Conservation (phyloP, 495 filamentous ascomycete species). For the Tuber indicum region DNA sequence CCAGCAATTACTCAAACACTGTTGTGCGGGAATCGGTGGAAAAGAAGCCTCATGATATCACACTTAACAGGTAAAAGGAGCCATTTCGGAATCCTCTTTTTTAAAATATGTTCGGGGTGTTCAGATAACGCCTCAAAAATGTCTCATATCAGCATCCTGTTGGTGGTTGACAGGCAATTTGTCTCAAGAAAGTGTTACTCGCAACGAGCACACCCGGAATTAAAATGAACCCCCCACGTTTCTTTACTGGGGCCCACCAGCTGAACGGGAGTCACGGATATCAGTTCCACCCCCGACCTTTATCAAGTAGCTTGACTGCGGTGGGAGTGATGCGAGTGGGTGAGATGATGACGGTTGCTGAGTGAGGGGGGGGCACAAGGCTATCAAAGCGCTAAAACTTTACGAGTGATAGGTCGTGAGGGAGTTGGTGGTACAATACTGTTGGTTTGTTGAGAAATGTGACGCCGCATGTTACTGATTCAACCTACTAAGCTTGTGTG, state of each 20-base stretch:
- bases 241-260: not conserved
- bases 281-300: not conserved
- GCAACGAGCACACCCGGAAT: not conserved
- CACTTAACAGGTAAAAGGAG: not conserved
- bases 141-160: not conserved
- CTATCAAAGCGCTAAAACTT: not conserved
- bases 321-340: not conserved
- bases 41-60: not conserved
- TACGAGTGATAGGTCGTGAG: not conserved
- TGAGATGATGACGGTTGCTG: not conserved
- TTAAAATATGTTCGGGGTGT: not conserved
- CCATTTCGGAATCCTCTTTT: not conserved
- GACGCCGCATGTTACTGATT: not conserved
- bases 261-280: not conserved
- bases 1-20: not conserved
- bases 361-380: not conserved
- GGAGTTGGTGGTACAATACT: not conserved
- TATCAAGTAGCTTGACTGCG: not conserved
- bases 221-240: not conserved
- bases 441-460: not conserved
- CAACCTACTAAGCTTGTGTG: not conserved
- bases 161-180: not conserved
- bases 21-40: not conserved
- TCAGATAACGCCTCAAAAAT: not conserved
- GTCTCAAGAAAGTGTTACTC: not conserved